phyloP scores from a whole-genome alignment of 306 rosid genomes.

The Astragalus glycyphyllos region DNA sequence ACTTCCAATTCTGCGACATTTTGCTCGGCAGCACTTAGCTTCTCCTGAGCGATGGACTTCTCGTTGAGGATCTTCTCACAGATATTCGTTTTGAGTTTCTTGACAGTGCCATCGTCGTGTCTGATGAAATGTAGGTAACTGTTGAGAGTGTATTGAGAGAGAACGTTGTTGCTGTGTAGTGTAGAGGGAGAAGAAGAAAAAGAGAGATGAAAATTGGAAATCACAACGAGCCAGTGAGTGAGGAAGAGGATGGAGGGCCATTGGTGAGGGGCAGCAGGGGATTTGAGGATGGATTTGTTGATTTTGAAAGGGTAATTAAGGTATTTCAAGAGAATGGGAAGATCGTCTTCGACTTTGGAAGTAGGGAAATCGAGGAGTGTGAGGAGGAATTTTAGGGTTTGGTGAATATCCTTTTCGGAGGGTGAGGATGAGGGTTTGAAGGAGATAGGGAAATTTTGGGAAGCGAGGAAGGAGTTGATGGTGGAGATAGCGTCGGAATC shows the following conservation, averaged over 20 bases:
- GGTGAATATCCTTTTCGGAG: constrained; percentile 73
- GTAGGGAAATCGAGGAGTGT: constrained; percentile 55
- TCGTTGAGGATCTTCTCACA: constrained; percentile 53
- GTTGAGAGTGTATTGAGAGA: constrained; percentile 52
- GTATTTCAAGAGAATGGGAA: constrained; percentile 61
- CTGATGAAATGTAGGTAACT: constrained; percentile 61
- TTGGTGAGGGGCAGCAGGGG: constrained; percentile 88
- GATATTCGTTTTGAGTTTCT: constrained; percentile 54
- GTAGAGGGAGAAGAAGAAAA: constrained; percentile 26
- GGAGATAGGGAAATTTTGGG: constrained; percentile 52
- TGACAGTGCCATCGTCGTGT: constrained; percentile 72
- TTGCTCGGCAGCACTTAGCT: constrained; percentile 34
- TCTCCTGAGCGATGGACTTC: constrained; percentile 49
- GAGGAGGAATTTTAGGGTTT: constrained; percentile 67
- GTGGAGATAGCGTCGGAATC: constrained; percentile 60
- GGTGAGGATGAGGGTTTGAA: constrained; percentile 69
- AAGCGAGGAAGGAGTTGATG: constrained; percentile 65
- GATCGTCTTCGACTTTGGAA: constrained; percentile 77
- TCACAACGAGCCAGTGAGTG: constrained; percentile 88
- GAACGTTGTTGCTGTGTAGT: constrained; percentile 30
- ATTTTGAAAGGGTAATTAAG: constrained; percentile 71
- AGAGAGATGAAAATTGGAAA: constrained; percentile 52
- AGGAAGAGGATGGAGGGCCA: constrained; percentile 85
- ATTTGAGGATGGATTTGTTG: constrained; percentile 70
- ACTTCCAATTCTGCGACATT: constrained; percentile 43